Evolutionary conservation across 73 alveolate species (phyloP), one percentile per base, ranked within the genome.

Genomic region (Stentor roeselii): DNA sequence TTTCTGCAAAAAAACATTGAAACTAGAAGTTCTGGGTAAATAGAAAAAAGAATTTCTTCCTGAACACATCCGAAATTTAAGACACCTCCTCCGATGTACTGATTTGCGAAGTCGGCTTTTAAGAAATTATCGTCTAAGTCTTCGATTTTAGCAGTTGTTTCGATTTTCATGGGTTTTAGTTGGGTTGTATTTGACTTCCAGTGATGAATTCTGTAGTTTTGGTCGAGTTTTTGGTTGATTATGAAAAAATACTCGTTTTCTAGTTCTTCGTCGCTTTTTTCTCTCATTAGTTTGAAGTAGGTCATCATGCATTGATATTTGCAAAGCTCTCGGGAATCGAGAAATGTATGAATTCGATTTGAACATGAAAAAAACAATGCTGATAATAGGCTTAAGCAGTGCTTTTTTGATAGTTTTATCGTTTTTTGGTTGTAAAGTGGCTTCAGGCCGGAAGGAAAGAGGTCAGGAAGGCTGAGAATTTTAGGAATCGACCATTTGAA

Each of bases 41-140:
- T 85, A 60, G 93, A 82, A 84, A 95, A 95, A 75, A 92, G 82
- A 59, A 96, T 96, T 84, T 96, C 99, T 83, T 96, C 99, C 88
- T 96, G 94, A 14, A 96, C 98, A 82, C 92, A 60, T 84, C 99
- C 99, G 1, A 61, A 80, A 0, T 60, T 38, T 67, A 95, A 85
- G 6, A 92, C 97, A 4, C 99, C 99, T 42, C 99, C 99, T 21
- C 99, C 99, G 1, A 97, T 91, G 87, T 89, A 97, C 80, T 87
- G 84, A 86, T 97, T 96, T 32, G 99, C 99, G 85, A 97, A 97
- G 86, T 97, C 99, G 60, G 91, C 91, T 50, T 76, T 61, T 61
- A 89, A 11, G 67, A 21, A 50, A 11, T 50, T 50, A 21, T 50
- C 6, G 67, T 50, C 21, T 11, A 11, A 50, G 67, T 50, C 67